Evolutionary conservation across 2,329 filamentous ascomycete species (phyloP).

Genomic region (Ceratocystiopsis sp.): DNA sequence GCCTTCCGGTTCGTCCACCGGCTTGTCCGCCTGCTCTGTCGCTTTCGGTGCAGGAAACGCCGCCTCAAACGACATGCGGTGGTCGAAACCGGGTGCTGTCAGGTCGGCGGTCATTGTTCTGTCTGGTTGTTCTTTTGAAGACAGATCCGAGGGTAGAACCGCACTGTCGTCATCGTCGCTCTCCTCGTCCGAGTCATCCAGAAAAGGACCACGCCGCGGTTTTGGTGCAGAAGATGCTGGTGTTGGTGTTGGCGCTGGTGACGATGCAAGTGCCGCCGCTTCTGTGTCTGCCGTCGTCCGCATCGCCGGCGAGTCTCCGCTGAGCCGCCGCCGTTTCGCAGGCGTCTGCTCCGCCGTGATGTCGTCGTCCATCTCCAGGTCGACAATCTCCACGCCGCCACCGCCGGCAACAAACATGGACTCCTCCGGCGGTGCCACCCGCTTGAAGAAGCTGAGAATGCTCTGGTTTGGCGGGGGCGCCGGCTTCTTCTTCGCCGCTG

Average conservation of each 20-base stretch:
- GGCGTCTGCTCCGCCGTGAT: too few relatives aligned
- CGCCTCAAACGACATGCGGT: slow-evolving; percentile 3
- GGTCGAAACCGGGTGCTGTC: background rate
- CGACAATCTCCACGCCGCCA: too few relatives aligned
- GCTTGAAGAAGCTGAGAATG: slow-evolving; percentile 62
- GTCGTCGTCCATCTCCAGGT: background rate
- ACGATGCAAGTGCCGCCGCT: slow-evolving; percentile 17
- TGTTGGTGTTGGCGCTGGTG: too few relatives aligned
- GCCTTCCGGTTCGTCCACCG: slow-evolving; percentile 6
- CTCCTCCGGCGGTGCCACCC: slow-evolving; percentile 41
- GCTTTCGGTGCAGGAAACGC: background rate
- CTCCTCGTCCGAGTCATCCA: slow-evolving; percentile 30
- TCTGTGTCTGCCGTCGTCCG: slow-evolving; percentile 10
- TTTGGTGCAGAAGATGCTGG: too few relatives aligned
- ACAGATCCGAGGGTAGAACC: too few relatives aligned
- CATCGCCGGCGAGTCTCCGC: background rate
- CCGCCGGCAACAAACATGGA: slow-evolving; percentile 31
- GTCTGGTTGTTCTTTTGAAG: too few relatives aligned
- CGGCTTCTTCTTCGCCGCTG: slow-evolving; percentile 1
- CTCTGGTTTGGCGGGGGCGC: slow-evolving; percentile 36
- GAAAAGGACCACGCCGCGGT: slow-evolving; percentile 36
- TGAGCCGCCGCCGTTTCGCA: background rate
- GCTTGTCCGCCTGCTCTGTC: too few relatives aligned
- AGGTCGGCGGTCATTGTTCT: too few relatives aligned
- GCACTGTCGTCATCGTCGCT: background rate